Base-by-base conservation (phyloP, 768 basidiomycete genomes). In the Holtermannia corniformis region DNA sequence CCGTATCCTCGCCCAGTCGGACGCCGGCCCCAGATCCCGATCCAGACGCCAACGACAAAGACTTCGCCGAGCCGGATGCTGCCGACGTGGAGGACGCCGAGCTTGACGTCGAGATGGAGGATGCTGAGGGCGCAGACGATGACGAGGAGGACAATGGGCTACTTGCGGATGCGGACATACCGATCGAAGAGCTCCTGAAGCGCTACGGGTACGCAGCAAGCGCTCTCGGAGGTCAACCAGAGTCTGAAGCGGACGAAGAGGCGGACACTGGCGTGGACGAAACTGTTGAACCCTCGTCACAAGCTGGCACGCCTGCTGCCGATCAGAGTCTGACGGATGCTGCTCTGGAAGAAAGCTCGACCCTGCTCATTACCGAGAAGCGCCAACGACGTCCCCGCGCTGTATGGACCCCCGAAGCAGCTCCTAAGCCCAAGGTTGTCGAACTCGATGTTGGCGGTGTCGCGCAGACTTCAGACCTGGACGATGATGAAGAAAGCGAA, bases 71-170 rank as follows among this genome's bases (percentile, higher is more conserved):
- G 10, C 53, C 54, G 11, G 57, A 50, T 1, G 59, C 50, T 22
- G 71, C 69, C 2, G 75, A 69, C 1, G 76, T 72, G 24, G 70
- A 74, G 24, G 67, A 73, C 58, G 41, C 55, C 44, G 55, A 68
- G 50, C 65, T 72, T 14, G 78, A 79, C 49, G 76, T 74, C 12
- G 73, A 75, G 28, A 59, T 70, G 47, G 75, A 74, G 28, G 75
- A 71, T 0, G 77, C 73, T 21, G 76, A 75, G 13, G 74, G 73
- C 4, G 72, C 67, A 1, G 50, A 56, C 0, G 56, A 57, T 20
- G 55, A 45, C 5, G 61, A 51, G 40, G 71, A 75, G 54, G 72
- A 75, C 58, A 71, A 65, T 14, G 75, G 72, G 0, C 58, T 76
- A 3, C 54, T 69, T 26, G 67, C 68, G 5, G 75, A 76, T 56